Evolutionary conservation across 176 grass and related monocot species (phyloP).

Genomic region (Oryza coarctata): DNA sequence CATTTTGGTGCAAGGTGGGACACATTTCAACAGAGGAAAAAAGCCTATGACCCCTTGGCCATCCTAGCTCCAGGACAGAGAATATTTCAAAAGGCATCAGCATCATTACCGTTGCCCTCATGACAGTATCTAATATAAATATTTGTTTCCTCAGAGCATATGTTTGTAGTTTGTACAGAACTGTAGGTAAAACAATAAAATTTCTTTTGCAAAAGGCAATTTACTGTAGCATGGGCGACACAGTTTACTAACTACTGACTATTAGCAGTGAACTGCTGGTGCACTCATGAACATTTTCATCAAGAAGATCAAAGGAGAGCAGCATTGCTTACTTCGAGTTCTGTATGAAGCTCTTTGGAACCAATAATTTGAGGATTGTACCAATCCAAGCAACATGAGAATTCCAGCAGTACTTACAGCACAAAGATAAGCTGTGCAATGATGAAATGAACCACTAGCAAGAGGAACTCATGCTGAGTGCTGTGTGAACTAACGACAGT

Average conservation of each 20-base stretch:
- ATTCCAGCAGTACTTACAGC: constrained; percentile 26
- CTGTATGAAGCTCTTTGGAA: constrained; percentile 15
- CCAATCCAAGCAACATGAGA: constrained; percentile 7
- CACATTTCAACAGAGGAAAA: constrained; percentile 66
- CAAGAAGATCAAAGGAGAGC: constrained; percentile 6
- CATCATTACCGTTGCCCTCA: constrained; percentile 38
- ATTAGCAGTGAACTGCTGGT: neutral
- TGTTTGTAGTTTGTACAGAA: constrained; percentile 17
- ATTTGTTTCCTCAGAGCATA: neutral
- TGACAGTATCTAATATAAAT: constrained; percentile 3
- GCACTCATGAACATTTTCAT: neutral
- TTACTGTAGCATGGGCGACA: constrained; percentile 2
- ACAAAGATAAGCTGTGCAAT: constrained; percentile 18
- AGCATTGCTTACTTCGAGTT: constrained; percentile 6
- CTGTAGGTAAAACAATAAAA: constrained; percentile 3
- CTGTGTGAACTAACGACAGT: constrained; percentile 13
- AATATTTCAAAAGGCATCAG: constrained; percentile 66
- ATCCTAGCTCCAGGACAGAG: constrained; percentile 86
- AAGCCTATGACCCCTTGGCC: constrained; percentile 66
- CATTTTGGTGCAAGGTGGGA: constrained; percentile 85
- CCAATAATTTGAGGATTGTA: constrained; percentile 26
- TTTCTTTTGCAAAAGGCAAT: constrained; percentile 8
- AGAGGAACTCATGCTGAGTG: constrained; percentile 5
- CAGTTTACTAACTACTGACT: neutral
- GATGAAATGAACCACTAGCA: constrained; percentile 21